Evolutionary conservation across 768 basidiomycete genomes (phyloP), one percentile per base, ranked within the genome.

Genomic region (Pulveroboletus sp.): DNA sequence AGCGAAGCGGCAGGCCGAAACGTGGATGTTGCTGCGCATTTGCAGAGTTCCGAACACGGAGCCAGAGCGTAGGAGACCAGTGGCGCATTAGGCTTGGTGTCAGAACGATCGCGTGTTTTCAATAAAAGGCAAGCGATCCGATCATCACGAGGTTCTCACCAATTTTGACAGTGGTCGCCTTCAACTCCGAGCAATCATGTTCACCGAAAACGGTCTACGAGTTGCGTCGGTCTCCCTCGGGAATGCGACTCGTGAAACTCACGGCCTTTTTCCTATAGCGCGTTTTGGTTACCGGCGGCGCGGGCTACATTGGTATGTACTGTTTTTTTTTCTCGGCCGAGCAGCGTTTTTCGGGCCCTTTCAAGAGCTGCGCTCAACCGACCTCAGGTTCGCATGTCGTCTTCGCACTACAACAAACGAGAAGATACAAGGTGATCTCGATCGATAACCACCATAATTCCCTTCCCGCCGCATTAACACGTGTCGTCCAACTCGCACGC

Each of bases 401-500:
- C 56, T 90, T 87, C 51, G 76, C 81, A 41, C 74, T 96, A 34
- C 84, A 96, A 57, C 79, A 89, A 63, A 91, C 93, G 12, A 82
- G 92, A 50, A 76, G 83, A 54, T 99, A 89, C 79, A 89, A 88
- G 65, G 92, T 97, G 60, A 82, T 97, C 56, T 87, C 93, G 20
- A 79, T 98, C 60, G 96, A 99, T 75, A 98, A 98, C 75, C 76
- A 87, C 73, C 84, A 93, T 71, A 99, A 99, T 67, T 93, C 96
- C 3, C 81, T 82, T 57, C 82, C 89, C 2, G 74, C 74, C 19
- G 81, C 92, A 3, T 77, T 96, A 41, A 70, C 75, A 45, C 83
- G 89, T 53, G 86, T 94, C 39, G 79, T 85, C 14, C 79, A 89
- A 68, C 78, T 98, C 47, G 92, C 93, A 4, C 77, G 76, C 54